phyloP scores from a whole-genome alignment of 306 rosid genomes.

The Gillenia trifoliata region DNA sequence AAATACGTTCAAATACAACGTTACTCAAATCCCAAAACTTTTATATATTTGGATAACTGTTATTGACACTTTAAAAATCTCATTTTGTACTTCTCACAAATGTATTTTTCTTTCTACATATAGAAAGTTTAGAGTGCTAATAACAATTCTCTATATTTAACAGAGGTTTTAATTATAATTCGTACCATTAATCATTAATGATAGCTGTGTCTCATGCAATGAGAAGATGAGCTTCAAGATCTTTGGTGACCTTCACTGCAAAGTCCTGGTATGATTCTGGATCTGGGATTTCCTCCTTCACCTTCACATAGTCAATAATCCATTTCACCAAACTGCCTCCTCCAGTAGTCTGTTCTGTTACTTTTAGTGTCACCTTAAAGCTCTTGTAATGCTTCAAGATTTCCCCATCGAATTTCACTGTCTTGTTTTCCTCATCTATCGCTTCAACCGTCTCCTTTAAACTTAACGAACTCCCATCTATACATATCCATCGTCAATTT shows the following conservation, averaged over 20 bases:
- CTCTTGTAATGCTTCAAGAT: constrained; percentile 1
- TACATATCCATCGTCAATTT: neutral
- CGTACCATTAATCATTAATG: no score
- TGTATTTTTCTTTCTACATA: no score
- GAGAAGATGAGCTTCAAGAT: constrained; percentile 25
- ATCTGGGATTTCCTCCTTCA: constrained; percentile 13
- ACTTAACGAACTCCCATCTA: neutral
- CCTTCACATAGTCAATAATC: constrained; percentile 23
- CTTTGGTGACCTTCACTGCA: neutral
- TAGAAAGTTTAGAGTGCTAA: no score
- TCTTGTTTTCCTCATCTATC: neutral
- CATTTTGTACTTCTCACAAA: no score
- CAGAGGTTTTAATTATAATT: no score
- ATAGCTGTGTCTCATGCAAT: neutral
- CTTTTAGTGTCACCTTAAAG: neutral
- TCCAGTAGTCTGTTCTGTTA: neutral
- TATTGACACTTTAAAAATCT: no score
- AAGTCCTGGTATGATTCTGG: constrained; percentile 19
- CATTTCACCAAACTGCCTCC: constrained; percentile 14
- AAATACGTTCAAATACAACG: no score
- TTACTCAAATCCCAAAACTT: no score
- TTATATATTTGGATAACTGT: no score
- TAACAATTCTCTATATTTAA: no score
- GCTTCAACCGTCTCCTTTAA: constrained; percentile 1
- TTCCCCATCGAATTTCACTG: neutral